Conservation (phyloP, 768 basidiomycete genomes). For the Xerocomus spinulosus region DNA sequence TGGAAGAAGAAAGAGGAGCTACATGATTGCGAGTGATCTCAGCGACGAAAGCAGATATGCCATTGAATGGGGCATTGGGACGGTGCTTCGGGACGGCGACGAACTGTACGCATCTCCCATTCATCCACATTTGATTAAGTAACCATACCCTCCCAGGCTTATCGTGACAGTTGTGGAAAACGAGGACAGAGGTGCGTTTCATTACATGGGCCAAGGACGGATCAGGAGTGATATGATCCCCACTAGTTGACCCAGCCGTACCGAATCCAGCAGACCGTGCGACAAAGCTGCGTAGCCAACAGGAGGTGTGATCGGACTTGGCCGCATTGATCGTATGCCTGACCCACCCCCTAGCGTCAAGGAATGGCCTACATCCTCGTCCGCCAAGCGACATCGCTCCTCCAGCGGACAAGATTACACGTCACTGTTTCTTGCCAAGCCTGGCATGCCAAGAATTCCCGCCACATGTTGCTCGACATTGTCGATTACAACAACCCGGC, state of each 20-base stretch:
- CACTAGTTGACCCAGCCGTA: constrained; percentile 59
- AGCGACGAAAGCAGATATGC: constrained; percentile 94
- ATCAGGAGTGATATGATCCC: constrained; percentile 5
- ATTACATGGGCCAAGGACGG: not conserved
- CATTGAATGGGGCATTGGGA: constrained; percentile 97
- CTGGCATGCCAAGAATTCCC: constrained; percentile 93
- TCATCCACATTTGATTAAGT: not conserved
- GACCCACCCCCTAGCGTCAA: constrained; percentile 59
- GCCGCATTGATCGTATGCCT: constrained; percentile 6
- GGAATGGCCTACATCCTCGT: constrained; percentile 82
- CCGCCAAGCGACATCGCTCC: constrained; percentile 81
- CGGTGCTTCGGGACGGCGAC: constrained; percentile 91
- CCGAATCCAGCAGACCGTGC: constrained; percentile 73
- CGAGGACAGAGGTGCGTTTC: constrained; percentile 70
- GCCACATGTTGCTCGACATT: constrained; percentile 89
- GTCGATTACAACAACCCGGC: constrained; percentile 83
- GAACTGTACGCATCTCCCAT: constrained; percentile 51
- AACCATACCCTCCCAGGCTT: constrained; percentile 39
- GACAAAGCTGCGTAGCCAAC: constrained; percentile 80
- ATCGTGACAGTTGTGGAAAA: constrained; percentile 91
- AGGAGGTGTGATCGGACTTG: constrained; percentile 58
- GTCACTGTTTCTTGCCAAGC: constrained; percentile 90
- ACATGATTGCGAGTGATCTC: constrained; percentile 91
- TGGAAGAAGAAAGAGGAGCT: constrained; percentile 56
- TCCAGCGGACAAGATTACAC: constrained; percentile 87